Conservation (phyloP, 169 alveolate species). For the Cryptosporidium parvum region DNA sequence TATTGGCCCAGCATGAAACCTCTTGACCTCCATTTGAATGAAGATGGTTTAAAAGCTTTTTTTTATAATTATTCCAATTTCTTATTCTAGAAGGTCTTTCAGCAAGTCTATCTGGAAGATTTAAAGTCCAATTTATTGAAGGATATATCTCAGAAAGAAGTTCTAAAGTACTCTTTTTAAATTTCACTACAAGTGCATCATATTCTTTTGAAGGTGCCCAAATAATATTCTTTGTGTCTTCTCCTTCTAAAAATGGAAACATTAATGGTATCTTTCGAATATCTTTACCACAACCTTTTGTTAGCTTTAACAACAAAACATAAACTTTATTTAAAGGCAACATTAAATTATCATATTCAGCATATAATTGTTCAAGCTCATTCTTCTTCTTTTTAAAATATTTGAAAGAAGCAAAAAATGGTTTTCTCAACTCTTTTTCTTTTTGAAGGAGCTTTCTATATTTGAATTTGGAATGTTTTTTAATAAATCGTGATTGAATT, state of each 20-base stretch:
- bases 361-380: neutral
- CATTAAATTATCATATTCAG: slow-evolving; percentile 41
- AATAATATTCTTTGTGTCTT: neutral
- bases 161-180: slow-evolving; percentile 15
- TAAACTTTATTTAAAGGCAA: slow-evolving; percentile 30
- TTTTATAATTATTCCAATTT: slow-evolving; percentile 18
- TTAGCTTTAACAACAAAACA: neutral
- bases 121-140: neutral
- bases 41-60: neutral
- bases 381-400: neutral
- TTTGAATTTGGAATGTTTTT: neutral
- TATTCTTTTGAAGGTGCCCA: slow-evolving; percentile 69
- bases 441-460: slow-evolving; percentile 2
- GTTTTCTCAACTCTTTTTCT: neutral
- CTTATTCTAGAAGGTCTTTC: slow-evolving; percentile 27
- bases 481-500: neutral
- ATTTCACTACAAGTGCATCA: neutral
- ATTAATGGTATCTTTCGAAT: slow-evolving; percentile 26
- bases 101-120: slow-evolving; percentile 2
- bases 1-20: slow-evolving; percentile 20
- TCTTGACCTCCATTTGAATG: neutral
- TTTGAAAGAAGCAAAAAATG: neutral
- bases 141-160: slow-evolving; percentile 3
- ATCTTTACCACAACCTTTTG: slow-evolving; percentile 5
- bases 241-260: slow-evolving; percentile 70